These are phyloP conservation scores for Candida sojae DNA, from an alignment of 1,139 yeast species.

Conservation along the genomic window DNA sequence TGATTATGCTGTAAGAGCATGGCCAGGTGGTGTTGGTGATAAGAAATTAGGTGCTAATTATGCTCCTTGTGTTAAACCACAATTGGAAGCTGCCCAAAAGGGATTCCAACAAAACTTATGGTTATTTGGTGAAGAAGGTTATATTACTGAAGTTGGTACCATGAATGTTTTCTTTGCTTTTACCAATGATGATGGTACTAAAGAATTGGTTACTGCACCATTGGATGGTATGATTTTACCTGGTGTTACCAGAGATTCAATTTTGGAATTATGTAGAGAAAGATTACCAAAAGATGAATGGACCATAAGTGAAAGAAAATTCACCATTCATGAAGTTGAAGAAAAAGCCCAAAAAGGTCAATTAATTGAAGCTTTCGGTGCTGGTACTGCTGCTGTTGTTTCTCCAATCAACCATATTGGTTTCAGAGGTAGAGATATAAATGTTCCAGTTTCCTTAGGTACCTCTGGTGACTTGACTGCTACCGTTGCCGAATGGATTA, in stretches of 20 bases:
- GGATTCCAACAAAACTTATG: conserved; percentile 96
- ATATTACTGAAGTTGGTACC: conserved; percentile 94
- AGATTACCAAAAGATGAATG: conserved; percentile 73
- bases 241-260: conserved; percentile 94
- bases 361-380: conserved; percentile 91
- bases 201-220: conserved; percentile 94
- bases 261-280: conserved; percentile 72
- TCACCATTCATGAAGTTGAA: conserved; percentile 75
- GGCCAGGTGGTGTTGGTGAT: conserved; percentile 99
- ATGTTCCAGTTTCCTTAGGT: conserved; percentile 77
- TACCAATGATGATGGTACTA: conserved; percentile 66
- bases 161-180: conserved; percentile 93
- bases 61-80: conserved; percentile 93
- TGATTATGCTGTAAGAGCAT: conserved; percentile 94
- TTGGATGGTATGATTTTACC: conserved; percentile 95
- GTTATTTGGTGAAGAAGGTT: conserved; percentile 89
- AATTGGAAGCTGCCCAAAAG: conserved; percentile 78
- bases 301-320: conserved; percentile 79
- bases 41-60: conserved; percentile 96
- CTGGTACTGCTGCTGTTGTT: conserved; percentile 97
- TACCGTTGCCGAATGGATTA: conserved; percentile 81
- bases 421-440: conserved; percentile 69
- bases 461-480: conserved; percentile 83
- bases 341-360: conserved; percentile 78
- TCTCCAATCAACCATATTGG: conserved; percentile 90